Evolutionary conservation across 2,329 filamentous ascomycete species (phyloP).

Genomic region (Penicillium sumatraense): DNA sequence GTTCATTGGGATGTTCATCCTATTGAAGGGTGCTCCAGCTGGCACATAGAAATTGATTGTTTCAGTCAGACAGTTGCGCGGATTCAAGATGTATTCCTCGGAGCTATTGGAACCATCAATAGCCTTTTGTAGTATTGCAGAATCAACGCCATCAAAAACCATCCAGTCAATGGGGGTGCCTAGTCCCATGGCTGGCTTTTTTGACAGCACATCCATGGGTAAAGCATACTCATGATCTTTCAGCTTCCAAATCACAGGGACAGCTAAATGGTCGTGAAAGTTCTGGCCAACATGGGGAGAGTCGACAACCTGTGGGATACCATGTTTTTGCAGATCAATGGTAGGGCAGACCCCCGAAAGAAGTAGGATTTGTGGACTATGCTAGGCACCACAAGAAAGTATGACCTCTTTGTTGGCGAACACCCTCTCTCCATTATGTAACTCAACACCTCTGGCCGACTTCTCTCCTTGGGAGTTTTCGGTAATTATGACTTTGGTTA

Average conservation of each 20-base stretch:
- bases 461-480: constrained; percentile 14
- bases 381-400: constrained; percentile 55
- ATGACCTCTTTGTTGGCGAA: constrained; percentile 53
- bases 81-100: too few species aligned
- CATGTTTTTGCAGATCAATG: constrained; percentile 18
- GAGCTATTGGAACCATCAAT: too few species aligned
- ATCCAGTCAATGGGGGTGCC: constrained; percentile 47
- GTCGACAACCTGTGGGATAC: constrained; percentile 36
- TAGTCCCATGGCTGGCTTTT: constrained; percentile 40
- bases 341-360: constrained; percentile 52
- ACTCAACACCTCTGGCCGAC: constrained; percentile 33
- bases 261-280: constrained; percentile 33
- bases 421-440: constrained; percentile 42
- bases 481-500: constrained; percentile 16
- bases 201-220: constrained; percentile 42
- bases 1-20: constrained; percentile 22
- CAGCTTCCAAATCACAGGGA: constrained; percentile 35
- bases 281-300: constrained; percentile 30
- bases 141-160: constrained; percentile 15
- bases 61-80: constrained; percentile 23
- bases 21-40: constrained; percentile 15
- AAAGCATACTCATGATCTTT: constrained; percentile 38
- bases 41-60: constrained; percentile 31
- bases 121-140: constrained; percentile 6
- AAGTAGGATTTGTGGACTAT: constrained; percentile 58